These are phyloP conservation scores for Boletus reticuloceps DNA, from an alignment of 768 basidiomycete species.

Conservation along the genomic window DNA sequence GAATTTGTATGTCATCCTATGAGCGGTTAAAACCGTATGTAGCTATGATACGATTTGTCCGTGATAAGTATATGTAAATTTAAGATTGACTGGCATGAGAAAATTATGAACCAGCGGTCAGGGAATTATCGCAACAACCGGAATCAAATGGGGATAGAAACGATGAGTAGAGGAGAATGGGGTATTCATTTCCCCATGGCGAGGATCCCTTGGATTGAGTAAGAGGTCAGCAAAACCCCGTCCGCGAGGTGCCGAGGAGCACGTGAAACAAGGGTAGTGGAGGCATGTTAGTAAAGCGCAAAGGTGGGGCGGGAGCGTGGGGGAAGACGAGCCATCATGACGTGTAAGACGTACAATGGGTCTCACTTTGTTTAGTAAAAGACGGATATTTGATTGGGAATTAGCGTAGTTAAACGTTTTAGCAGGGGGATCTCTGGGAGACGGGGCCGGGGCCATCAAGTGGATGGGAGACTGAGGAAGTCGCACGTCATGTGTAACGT, in stretches of 20 bases:
- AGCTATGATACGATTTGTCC: slow-evolving; percentile 21
- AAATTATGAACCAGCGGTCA: slow-evolving; percentile 14
- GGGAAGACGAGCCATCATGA: slow-evolving; percentile 13
- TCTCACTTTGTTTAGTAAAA: slow-evolving; percentile 15
- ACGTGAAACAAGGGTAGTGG: slow-evolving; percentile 18
- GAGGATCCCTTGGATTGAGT: slow-evolving; percentile 4
- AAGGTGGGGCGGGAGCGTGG: slow-evolving; percentile 5
- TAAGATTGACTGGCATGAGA: slow-evolving; percentile 23
- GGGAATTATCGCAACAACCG: slow-evolving; percentile 9
- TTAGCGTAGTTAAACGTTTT: slow-evolving; percentile 34
- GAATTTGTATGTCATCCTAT: slow-evolving; percentile 1
- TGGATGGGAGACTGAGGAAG: background rate
- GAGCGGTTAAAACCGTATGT: slow-evolving; percentile 10
- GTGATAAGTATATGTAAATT: background rate
- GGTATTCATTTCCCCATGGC: slow-evolving; percentile 12
- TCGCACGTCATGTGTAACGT: background rate
- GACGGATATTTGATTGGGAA: slow-evolving; percentile 25
- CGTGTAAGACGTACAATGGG: slow-evolving; percentile 10
- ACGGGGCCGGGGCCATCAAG: slow-evolving; percentile 13
- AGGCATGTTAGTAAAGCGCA: background rate
- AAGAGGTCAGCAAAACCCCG: slow-evolving; percentile 5
- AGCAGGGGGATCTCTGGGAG: slow-evolving; percentile 18
- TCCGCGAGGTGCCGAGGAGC: slow-evolving; percentile 25
- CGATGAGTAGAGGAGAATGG: slow-evolving; percentile 8
- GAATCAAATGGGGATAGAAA: slow-evolving; percentile 18